Base-by-base conservation (phyloP, 768 basidiomycete species). In the Auricularia cornea region DNA sequence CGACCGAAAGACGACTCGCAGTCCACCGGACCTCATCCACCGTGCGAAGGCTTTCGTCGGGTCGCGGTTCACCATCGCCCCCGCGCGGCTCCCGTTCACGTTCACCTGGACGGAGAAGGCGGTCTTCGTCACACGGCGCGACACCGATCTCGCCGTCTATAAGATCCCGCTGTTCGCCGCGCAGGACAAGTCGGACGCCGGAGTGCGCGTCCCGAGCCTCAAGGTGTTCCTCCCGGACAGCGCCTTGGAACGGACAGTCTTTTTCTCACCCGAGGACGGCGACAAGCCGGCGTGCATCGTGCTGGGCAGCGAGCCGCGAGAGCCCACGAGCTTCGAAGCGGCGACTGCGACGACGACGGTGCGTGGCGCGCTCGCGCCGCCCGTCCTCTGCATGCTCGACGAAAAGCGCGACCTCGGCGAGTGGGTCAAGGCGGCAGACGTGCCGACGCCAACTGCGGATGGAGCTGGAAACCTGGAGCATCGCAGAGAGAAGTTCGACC, bases 81-180 rank as follows among this genome's bases (percentile, higher is more conserved):
- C 69, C n/a, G 66, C 71, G 18, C 60, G 67, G 29, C 64, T 72
- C 10, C 72, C 73, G 1, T 72, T 40, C 65, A 71, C 64, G 30
- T 40, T 74, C 30, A 74, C 70, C 1, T 74, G 73, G 73, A 70
- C 67, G 2, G 48, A 65, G 11, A 54, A 64, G 6, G 40, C 72
- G 11, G 64, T 72, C 10, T 72, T 70, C 62, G n/a, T 72, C 26
- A 70, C 71, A 1, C 44, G 63, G 14, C 68, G 68, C 59, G 59
- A 48, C n/a, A 59, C 57, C 2, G 56, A 57, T 8, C 66, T 74
- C 20, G 48, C 57, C 28, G 69, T 72, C 3, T 66, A 38, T 29
- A 70, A 70, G 20, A 65, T 74, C 29, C 54, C 61, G 11, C 66
- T 74, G 3, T 72, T 74, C 69, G n/a, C 60, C 1, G n/a, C 26